A percentile compares a stretch with the other conserved stretches of the same genome.
These are phyloP conservation scores for Leishmania guyanensis DNA, from an alignment of 208 protist species.

Conservation along the genomic window DNA sequence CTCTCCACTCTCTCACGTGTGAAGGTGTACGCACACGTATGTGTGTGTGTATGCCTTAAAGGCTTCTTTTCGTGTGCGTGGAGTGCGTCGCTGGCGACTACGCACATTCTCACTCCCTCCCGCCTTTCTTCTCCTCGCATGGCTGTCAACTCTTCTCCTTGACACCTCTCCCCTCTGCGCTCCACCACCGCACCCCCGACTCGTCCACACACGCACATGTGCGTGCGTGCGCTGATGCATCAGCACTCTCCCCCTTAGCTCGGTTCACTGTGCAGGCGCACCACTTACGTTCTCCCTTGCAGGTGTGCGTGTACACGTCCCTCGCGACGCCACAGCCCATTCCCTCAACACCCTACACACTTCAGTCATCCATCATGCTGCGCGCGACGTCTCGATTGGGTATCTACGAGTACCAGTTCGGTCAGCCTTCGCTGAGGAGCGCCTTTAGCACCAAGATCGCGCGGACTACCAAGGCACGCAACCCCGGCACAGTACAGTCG, in stretches of 20 bases:
- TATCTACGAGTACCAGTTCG: constrained; percentile 85
- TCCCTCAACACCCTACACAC: neutral
- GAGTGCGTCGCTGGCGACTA: neutral
- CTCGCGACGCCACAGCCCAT: neutral
- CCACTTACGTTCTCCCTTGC: neutral
- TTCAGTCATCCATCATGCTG: constrained; percentile 39
- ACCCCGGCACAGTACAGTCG: constrained; percentile 41
- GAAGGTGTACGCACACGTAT: neutral
- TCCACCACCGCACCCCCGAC: neutral
- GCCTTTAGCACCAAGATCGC: constrained; percentile 58
- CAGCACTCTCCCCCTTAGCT: neutral
- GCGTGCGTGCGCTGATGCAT: neutral
- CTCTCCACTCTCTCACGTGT: neutral
- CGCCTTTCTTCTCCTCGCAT: neutral
- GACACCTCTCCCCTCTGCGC: neutral
- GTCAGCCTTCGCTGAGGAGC: constrained; percentile 70
- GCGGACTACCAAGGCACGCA: constrained; percentile 23
- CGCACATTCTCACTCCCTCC: neutral
- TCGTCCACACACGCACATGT: neutral
- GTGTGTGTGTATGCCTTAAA: neutral
- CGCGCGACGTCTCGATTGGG: constrained; percentile 45
- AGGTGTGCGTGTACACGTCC: neutral
- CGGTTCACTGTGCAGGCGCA: neutral
- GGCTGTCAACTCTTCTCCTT: neutral
- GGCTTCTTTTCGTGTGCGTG: neutral